These are phyloP conservation scores for Peronospora farinosa DNA, from an alignment of 352 stramenopile species.

Conservation along the genomic window DNA sequence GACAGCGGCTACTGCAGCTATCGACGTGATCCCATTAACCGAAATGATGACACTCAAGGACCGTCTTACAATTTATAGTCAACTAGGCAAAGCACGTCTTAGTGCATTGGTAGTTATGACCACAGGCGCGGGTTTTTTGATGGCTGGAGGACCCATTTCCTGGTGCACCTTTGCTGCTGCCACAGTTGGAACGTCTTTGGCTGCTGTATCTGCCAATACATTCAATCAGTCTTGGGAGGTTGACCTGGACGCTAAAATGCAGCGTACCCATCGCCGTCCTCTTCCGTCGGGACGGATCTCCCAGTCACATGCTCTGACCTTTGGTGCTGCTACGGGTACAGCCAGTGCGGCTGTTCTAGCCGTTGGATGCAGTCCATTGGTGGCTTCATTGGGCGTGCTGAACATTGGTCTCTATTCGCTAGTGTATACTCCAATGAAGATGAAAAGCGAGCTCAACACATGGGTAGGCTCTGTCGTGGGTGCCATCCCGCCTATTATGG, in stretches of 20 bases:
- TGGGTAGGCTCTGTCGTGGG: constrained; percentile 98
- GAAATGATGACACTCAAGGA: constrained; percentile 52
- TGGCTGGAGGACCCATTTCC: constrained; percentile 90
- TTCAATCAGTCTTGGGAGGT: constrained; percentile 98
- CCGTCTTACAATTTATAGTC: constrained; percentile 66
- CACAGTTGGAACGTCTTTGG: constrained; percentile 92
- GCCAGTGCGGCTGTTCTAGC: constrained; percentile 87
- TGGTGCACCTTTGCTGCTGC: constrained; percentile 83
- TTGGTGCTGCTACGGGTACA: constrained; percentile 79
- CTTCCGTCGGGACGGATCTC: constrained; percentile 87
- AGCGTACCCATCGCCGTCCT: constrained; percentile 92
- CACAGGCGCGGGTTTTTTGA: constrained; percentile 93
- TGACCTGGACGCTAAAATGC: constrained; percentile 93
- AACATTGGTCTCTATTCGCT: constrained; percentile 98
- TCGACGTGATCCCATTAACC: constrained; percentile 13
- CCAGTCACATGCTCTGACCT: constrained; percentile 70
- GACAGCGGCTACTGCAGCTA: constrained; percentile 20
- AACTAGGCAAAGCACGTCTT: constrained; percentile 92
- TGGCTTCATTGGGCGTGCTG: constrained; percentile 89
- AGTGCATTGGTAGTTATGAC: constrained; percentile 95
- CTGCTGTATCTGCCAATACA: constrained; percentile 90
- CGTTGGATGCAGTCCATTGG: constrained; percentile 91
- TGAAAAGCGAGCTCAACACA: constrained; percentile 94
- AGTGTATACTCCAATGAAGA: constrained; percentile 99
- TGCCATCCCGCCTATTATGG: constrained; percentile 97